Base-by-base conservation (phyloP, 805 yeast genomes). In the Kluyveromyces lactis region DNA sequence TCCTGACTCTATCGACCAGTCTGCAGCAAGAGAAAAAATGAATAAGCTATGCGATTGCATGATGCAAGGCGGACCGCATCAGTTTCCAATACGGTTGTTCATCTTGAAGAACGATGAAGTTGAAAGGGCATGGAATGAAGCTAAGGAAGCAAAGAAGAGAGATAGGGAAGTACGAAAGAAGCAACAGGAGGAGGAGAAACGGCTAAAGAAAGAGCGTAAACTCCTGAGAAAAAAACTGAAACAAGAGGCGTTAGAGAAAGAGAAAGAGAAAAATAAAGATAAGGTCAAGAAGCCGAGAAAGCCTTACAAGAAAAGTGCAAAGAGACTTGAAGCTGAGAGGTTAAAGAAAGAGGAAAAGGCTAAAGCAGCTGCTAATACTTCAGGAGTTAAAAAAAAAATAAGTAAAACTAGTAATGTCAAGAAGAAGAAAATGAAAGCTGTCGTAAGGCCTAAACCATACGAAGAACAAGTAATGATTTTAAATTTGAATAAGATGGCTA, bases 401-500 rank as follows among this genome's bases (percentile, higher is more conserved):
- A 39, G 44, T 11, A 33, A 33, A 19, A 26, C 39, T 10, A 41
- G 40, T 13, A 19, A 11, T 26, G 17, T 24, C 19, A 36, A 42
- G 39, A 17, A 40, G 36, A 19, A 33, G 18, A 33, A 41, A 41
- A 40, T 38, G 18, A 32, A 42, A 36, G 17, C 27, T 19, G 27
- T 16, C 29, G 27, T 33, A 36, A 46, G 39, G 33, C 46, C 39
- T 36, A 31, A 42, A 36, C 38, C 40, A 51, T 42, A 45, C 33
- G 49, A 55, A 37, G 81, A 83, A 51, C 81, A 81, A 31, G 75
- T 81, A 45, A 86, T 90, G 84, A 86, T 90, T 49, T 77, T 83
- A 3, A 84, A 86, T 50, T 70, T 90, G 52, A 89, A 89, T 52
- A 69, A 81, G 1, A 78, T 90, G 61, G 97, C 97, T 0, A 72